Evolutionary conservation across 805 yeast genomes (phyloP), one percentile per base, ranked within the genome.

Genomic region (Yamadazyma nakazawae): DNA sequence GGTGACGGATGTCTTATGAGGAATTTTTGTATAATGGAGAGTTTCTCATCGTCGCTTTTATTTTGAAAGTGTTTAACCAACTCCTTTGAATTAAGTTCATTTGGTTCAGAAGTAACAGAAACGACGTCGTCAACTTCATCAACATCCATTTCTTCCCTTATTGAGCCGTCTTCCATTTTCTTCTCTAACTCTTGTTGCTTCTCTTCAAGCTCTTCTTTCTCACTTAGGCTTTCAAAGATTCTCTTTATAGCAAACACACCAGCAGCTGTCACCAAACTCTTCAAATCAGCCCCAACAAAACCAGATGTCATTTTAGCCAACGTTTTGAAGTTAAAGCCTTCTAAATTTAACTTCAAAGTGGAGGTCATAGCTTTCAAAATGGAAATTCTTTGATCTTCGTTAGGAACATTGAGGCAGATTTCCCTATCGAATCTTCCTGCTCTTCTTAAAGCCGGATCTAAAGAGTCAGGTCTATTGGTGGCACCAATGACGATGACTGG

Each of bases 351-450:
- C 57, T 84, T 82, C 54, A 94, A 71, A 25, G 70, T 71, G 21
- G 73, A 62, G 0, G 94, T 81, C 85, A 90, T 85, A 24, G 94
- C 78, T 56, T 78, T 71, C 54, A 94, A 68, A 46, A 94, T 94
- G 36, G 84, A 79, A 46, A 81, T 72, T 54, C 99, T 78, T 9
- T 94, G 84, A 2, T 75, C 72, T 63, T 92, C 97, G 62, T 86
- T 85, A 3, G 99, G 99, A n/a, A 94, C 98, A 57, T 88, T 87
- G 53, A 94, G 77, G 60, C 95, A 85, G 26, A 94, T 92, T 67
- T 94, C 99, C 52, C 96, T 76, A 58, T 94, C 99, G 58, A 94
- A 94, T 58, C 99, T 78, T 2, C 99, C 99, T 0, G 97, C 98
- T 59, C 99, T 80, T 66, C 99, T 79, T 53, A 94, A 74, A 0